Conservation (phyloP, 345 rosid genomes). For the Arabidopsis thaliana region DNA sequence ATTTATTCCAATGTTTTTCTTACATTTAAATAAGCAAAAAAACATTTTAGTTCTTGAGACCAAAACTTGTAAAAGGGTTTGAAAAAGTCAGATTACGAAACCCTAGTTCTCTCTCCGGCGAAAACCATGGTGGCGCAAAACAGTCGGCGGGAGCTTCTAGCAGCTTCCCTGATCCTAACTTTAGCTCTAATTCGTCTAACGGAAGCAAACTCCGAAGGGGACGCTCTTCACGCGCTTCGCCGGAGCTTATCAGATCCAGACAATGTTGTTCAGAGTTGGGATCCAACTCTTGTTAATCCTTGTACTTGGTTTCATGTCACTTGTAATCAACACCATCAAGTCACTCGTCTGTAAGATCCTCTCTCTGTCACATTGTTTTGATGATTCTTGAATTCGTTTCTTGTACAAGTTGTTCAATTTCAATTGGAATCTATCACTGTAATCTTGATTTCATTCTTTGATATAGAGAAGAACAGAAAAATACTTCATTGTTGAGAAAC, state of each 20-base stretch:
- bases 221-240: conserved; percentile 72
- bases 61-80: conserved; percentile 1
- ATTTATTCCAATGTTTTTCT: neutral
- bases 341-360: conserved; percentile 64
- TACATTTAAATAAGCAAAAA: neutral
- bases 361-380: neutral
- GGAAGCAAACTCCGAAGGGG: conserved; percentile 74
- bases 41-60: conserved; percentile 1
- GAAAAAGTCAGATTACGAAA: neutral
- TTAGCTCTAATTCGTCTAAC: conserved; percentile 36
- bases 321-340: conserved; percentile 71
- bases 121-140: conserved; percentile 50
- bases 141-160: conserved; percentile 38
- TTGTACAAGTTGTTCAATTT: neutral
- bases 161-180: conserved; percentile 33
- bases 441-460: neutral
- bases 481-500: too few species aligned
- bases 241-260: conserved; percentile 71
- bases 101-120: conserved; percentile 3
- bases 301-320: conserved; percentile 91
- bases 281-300: conserved; percentile 87
- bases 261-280: conserved; percentile 84
- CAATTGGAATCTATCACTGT: neutral
- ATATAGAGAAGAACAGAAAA: neutral
- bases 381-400: neutral